Conservation (phyloP, 2,329 filamentous ascomycete genomes). For the Calonectria hongkongensis region DNA sequence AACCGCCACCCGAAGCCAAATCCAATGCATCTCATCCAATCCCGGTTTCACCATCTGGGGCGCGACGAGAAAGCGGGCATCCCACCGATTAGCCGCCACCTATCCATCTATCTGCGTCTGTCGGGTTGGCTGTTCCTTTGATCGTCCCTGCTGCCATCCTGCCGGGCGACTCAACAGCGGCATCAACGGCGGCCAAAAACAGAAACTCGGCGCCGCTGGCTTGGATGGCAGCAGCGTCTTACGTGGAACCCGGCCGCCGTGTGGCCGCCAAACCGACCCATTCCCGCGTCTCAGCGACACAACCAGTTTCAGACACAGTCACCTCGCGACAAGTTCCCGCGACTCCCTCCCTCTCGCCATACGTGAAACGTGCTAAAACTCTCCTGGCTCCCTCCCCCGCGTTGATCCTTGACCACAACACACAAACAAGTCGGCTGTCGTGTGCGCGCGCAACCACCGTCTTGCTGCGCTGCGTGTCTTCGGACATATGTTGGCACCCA, state of each 20-base stretch:
- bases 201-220: background rate
- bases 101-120: background rate
- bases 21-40: slow-evolving; percentile 49
- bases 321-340: slow-evolving; percentile 47
- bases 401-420: slow-evolving; percentile 48
- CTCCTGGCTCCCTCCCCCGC: slow-evolving; percentile 48
- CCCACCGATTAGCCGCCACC: slow-evolving; percentile 45
- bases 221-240: slow-evolving; percentile 2
- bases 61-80: slow-evolving; percentile 32
- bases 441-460: slow-evolving; percentile 24
- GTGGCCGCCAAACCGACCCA: slow-evolving; percentile 28
- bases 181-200: slow-evolving; percentile 28
- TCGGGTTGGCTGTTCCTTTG: slow-evolving; percentile 20
- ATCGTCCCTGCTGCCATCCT: slow-evolving; percentile 14
- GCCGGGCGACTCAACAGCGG: slow-evolving; percentile 32
- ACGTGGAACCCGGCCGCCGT: slow-evolving; percentile 21
- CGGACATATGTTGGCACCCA: slow-evolving; percentile 19
- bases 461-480: slow-evolving; percentile 26
- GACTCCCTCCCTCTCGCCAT: slow-evolving; percentile 36
- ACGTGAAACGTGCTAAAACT: slow-evolving; percentile 52
- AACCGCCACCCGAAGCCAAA: slow-evolving; percentile 50
- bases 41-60: slow-evolving; percentile 36
- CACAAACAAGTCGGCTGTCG: background rate
- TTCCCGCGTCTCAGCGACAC: slow-evolving; percentile 39
- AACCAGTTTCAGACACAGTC: slow-evolving; percentile 50